A percentile compares a stretch with the other conserved stretches of the same genome.
Evolutionary conservation across 140 eudicot genomes (phyloP).

Genomic region (Bidens hawaiensis): DNA sequence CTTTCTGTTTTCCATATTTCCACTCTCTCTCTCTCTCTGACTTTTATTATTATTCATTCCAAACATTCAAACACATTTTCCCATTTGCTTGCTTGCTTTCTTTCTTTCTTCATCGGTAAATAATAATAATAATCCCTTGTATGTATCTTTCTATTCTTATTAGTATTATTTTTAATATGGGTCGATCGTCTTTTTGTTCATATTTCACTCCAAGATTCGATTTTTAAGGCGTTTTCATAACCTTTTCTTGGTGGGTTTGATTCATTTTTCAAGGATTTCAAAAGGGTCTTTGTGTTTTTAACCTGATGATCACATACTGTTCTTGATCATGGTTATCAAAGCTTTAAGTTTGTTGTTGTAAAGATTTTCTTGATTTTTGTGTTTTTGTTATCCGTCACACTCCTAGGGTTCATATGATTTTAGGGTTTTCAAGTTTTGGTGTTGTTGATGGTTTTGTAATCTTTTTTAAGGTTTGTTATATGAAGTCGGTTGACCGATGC

Average conservation of each 20-base stretch:
- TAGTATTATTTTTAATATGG: neutral
- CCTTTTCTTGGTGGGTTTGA: slow-evolving; percentile 20
- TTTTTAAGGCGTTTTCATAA: slow-evolving; percentile 7
- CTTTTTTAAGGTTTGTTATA: neutral
- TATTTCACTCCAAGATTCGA: slow-evolving; percentile 17
- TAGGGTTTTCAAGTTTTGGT: slow-evolving; percentile 14
- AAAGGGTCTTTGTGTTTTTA: slow-evolving; percentile 2
- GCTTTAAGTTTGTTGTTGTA: slow-evolving; percentile 3
- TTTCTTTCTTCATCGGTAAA: slow-evolving; percentile 27
- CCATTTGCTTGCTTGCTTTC: slow-evolving; percentile 12
- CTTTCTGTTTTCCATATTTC: slow-evolving; percentile 17
- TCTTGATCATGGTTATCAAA: slow-evolving; percentile 18
- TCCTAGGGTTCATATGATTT: slow-evolving; percentile 27
- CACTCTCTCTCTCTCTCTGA: slow-evolving; percentile 13
- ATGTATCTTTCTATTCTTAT: neutral
- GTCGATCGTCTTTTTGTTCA: slow-evolving; percentile 19
- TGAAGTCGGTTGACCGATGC: neutral
- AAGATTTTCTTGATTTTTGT: slow-evolving; percentile 8
- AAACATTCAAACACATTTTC: slow-evolving; percentile 23
- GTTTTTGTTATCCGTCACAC: neutral
- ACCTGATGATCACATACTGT: slow-evolving; percentile 8
- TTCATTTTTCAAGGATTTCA: neutral
- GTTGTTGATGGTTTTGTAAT: slow-evolving; percentile 1
- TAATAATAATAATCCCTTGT: neutral
- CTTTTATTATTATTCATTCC: slow-evolving; percentile 28